Evolutionary conservation across 116 monocot genomes (phyloP), one percentile per base, ranked within the genome.

Genomic region (Cymodocea nodosa): DNA sequence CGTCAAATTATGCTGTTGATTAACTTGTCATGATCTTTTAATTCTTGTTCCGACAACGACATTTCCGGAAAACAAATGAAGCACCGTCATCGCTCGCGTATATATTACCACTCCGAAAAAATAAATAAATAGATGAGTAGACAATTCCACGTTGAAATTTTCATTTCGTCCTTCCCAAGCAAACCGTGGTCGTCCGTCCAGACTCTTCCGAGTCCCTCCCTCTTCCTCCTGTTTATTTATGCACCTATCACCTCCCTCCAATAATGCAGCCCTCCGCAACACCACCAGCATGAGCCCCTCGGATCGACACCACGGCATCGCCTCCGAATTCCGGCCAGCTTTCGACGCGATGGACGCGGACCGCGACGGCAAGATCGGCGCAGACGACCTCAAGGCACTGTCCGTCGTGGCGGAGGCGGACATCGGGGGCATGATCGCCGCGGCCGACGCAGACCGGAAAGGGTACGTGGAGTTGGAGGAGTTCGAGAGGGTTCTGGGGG

Each of bases 301-400:
- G 87, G 22, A 87, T 78, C 3, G 84, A 65, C 7, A 39, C 39
- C 2, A 39, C 39, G 2, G 11, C 44, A 44, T 12, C 22, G 10
- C 15, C 48, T 13, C 8, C 6, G 59, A 30, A 10, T 60, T 70
- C 60, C 79, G 81, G 10, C 71, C 71, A 22, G 95, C 87, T 24
- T 95, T 95, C 80, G 83, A 83, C 59, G 77, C 85, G 50, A 81
- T 95, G 19, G 95, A 95, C 80, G 69, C 85, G 50, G 91, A 95
- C 80, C 77, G 66, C 35, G 95, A 95, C 78, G 95, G 95, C 16
- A 83, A 66, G 66, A 95, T 95, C 73, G 83, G 95, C 79, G 57
- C 60, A 19, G 79, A 79, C 35, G 95, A 95, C 64, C 87, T 95
- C 74, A 76, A 71, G 52, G 53, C 72, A 4, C 79, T 81, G 83